Base-by-base conservation (phyloP, 2,329 filamentous ascomycete species). In the Dendrostoma leiphaemia region DNA sequence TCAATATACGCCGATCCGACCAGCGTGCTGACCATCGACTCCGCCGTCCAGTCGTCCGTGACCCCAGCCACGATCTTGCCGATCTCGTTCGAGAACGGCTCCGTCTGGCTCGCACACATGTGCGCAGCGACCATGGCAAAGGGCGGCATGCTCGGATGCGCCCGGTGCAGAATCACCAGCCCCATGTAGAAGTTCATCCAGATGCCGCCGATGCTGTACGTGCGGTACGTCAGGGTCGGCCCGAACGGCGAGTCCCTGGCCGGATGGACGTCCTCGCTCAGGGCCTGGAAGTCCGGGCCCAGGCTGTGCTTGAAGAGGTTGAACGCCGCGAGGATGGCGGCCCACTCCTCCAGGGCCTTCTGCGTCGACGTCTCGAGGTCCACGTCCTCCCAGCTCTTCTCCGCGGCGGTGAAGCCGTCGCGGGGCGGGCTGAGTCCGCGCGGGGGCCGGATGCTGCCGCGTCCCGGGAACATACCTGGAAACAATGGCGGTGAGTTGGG, bases 181-280 rank as follows among this genome's bases (percentile, higher is more conserved):
- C 87, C 86, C 77, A 93, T 90, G 69, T 96, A 89, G 68, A 90
- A 92, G 60, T 92, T 88, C 65, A 89, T 85, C 90, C 91, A 96
- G 21, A 97, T 79, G 31, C 90, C 88, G 3, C 89, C 90, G 59
- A 97, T 88, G n/a, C 88, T 86, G 67, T 91, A 93, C 2, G 89
- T 93, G 28, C 90, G 83, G 66, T 96, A 97, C 60, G 91, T 85
- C 6, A 91, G 73, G 0, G 90, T 88, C 2, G 84, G 81, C 0
- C 94, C 93, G 65, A 97, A 99, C 0, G 93, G 91, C 1, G 91
- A 86, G 58, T 81, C 69, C 45, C 84, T 78, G 49, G 84, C 71
- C 54, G 79, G 76, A 37, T 74, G 78, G 51, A 85, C 83, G 58
- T 94, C 90, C 2, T 85, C 74, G 2, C 83, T 81, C 19, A 97